Conservation (phyloP, 169 alveolate genomes). For the Babesia gibsoni region DNA sequence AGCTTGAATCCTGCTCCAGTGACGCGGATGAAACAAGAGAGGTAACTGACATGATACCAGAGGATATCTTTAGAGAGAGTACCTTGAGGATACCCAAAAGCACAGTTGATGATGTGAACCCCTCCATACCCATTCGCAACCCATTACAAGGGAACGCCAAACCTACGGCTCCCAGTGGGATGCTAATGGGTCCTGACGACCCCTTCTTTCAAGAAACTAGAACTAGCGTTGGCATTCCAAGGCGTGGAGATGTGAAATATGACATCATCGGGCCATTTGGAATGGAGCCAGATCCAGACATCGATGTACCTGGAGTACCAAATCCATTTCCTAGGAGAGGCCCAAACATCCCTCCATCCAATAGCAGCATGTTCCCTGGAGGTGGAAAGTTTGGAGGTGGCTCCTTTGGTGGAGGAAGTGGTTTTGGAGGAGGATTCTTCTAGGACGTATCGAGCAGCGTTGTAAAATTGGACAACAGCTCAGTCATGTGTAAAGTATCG, state of each 20-base stretch:
- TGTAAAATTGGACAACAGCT: too few relatives aligned
- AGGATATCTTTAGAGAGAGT: too few relatives aligned
- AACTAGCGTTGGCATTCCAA: background rate
- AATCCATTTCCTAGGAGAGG: background rate
- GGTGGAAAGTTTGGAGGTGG: conserved; percentile 24
- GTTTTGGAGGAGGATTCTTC: too few relatives aligned
- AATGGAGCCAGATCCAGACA: conserved; percentile 71
- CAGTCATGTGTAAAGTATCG: too few relatives aligned
- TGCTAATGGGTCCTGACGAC: conserved; percentile 74
- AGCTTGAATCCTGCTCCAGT: too few relatives aligned
- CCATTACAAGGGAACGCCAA: too few relatives aligned
- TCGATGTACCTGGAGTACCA: conserved; percentile 27
- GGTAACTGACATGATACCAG: too few relatives aligned
- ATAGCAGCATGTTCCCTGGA: too few relatives aligned
- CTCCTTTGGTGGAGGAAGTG: background rate
- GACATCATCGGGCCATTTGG: conserved; percentile 79
- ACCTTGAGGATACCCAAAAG: too few relatives aligned
- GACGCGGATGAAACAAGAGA: too few relatives aligned
- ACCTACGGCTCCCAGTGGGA: conserved; percentile 79
- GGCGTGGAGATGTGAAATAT: conserved; percentile 54
- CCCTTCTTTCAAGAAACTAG: conserved; percentile 62
- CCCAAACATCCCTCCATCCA: background rate
- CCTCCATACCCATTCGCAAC: too few relatives aligned
- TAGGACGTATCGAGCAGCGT: too few relatives aligned
- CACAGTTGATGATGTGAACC: conserved; percentile 16